phyloP scores from a whole-genome alignment of 306 rosid genomes.

The Trifolium subterraneum region DNA sequence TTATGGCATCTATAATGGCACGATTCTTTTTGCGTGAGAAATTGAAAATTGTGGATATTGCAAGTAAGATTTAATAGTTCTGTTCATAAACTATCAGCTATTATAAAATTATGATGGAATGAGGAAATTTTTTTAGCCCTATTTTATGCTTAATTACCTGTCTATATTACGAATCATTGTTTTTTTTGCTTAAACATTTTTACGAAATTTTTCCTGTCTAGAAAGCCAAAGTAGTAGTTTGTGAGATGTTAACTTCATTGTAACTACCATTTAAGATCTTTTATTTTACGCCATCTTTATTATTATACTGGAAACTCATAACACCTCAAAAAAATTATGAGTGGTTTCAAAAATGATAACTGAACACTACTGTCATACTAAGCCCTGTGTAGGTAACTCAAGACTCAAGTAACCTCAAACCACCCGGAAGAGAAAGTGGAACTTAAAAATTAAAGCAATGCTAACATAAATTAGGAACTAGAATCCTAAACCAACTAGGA shows the following conservation, averaged over 20 bases:
- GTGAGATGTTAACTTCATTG: constrained; percentile 14
- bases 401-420: constrained; percentile 16
- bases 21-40: constrained; percentile 70
- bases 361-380: constrained; percentile 20
- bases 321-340: constrained; percentile 5
- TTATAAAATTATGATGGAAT: constrained; percentile 24
- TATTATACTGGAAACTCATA: constrained; percentile 17
- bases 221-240: constrained; percentile 16
- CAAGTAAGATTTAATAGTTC: constrained; percentile 51
- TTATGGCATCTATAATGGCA: constrained; percentile 80
- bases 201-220: neutral
- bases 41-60: constrained; percentile 64
- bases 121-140: neutral
- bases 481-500: constrained; percentile 15
- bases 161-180: neutral
- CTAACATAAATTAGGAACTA: constrained; percentile 13
- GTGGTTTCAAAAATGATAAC: neutral
- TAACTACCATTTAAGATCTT: constrained; percentile 12
- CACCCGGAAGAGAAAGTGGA: constrained; percentile 12
- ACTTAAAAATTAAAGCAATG: constrained; percentile 8
- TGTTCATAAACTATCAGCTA: constrained; percentile 23
- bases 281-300: neutral
- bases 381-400: constrained; percentile 7
- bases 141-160: constrained; percentile 11
- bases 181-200: constrained; percentile 3